Conservation (phyloP, 2,329 filamentous ascomycete species). For the Cordyceps militaris region DNA sequence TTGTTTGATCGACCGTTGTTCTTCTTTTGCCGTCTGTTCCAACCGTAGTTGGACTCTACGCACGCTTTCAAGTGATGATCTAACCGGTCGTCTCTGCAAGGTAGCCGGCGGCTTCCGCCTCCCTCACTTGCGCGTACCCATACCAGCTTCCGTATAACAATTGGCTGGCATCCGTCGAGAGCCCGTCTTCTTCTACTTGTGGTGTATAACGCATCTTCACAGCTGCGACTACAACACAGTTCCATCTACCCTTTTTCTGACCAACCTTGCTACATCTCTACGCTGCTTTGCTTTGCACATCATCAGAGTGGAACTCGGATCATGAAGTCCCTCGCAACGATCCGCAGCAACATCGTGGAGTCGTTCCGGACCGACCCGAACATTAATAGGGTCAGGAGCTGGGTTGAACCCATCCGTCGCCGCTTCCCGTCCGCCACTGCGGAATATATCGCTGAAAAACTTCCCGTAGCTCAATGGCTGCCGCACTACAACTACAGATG, state of each 20-base stretch:
- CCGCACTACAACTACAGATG: slow-evolving; percentile 54
- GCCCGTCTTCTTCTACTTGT: not conserved
- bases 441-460: slow-evolving; percentile 52
- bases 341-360: slow-evolving; percentile 16
- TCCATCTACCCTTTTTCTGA: not conserved
- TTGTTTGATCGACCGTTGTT: not conserved
- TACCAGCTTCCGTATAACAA: not conserved
- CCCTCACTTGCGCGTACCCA: not conserved
- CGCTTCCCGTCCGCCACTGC: slow-evolving; percentile 44
- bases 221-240: not conserved
- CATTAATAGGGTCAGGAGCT: slow-evolving; percentile 20
- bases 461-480: slow-evolving; percentile 57
- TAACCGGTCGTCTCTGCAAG: not conserved
- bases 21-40: not conserved
- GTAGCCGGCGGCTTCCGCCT: not conserved
- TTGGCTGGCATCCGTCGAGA: not conserved
- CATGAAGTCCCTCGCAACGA: slow-evolving; percentile 18
- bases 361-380: slow-evolving; percentile 23
- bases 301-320: not conserved
- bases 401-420: slow-evolving; percentile 18
- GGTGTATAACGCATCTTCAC: not conserved
- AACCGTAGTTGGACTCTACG: not conserved
- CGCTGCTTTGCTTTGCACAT: not conserved
- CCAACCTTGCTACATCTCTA: not conserved
- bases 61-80: not conserved